Evolutionary conservation across 129 eudicot species (phyloP), one percentile per base, ranked within the genome.

Genomic region (Helianthus annuus): DNA sequence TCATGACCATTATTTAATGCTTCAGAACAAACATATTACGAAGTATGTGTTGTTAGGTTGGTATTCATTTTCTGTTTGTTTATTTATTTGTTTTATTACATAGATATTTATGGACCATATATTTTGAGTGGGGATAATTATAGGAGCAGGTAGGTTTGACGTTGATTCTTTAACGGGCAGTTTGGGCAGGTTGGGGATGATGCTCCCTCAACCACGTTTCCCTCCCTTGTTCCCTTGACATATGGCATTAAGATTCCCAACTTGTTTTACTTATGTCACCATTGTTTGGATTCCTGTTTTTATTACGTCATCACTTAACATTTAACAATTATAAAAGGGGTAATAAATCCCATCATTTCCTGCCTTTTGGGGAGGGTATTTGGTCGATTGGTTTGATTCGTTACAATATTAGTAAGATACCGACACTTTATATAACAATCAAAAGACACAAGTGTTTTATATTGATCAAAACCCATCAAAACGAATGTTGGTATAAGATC

Each of bases 191-290:
- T 22, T 2, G 57, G 59, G 32, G 29, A n/a, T 1, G n/a, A 46
- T 42, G 10, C 46, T 42, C 45, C 45, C 10, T 9, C 46, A 42
- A 6, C 46, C 46, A 42, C 46, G 46, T 6, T 42, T 7, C 46
- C 9, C 19, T 48, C 40, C 61, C 70, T 61, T 62, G 52, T 73
- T 73, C 13, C 70, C 70, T 60, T 24, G 69, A 57, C 70, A 34
- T 53, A 32, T 73, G 77, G 60, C 69, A 66, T 66, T 66, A 22
- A 66, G 14, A 44, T 46, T 64, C 29, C n/a, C n/a, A n/a, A 66
- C 71, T 36, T 38, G 27, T 57, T 56, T 56, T 64, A 14, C 36
- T 65, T 65, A 24, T 24, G 56, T 10, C 11, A 44, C 42, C 71
- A 66, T 5, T 66, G 4, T 46, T 11, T 46, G 40, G 39, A 11